Conservation (phyloP, 2,329 filamentous ascomycete genomes). For the Penicillium glabrum region DNA sequence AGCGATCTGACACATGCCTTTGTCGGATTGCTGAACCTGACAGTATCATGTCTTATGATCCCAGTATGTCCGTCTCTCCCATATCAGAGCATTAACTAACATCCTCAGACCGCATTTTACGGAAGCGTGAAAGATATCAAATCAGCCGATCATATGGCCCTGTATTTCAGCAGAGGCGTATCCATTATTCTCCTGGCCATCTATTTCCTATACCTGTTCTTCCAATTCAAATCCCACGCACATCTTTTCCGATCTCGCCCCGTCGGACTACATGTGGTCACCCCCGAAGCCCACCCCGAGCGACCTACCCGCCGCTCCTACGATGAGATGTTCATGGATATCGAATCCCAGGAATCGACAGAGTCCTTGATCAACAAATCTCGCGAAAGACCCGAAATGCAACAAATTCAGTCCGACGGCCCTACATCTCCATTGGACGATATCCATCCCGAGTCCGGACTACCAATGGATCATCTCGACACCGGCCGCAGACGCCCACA, state of each 20-base stretch:
- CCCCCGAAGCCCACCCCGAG: constrained; percentile 55
- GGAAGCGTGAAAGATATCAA: constrained; percentile 71
- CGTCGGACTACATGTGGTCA: constrained; percentile 70
- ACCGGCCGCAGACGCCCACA: neutral
- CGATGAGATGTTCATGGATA: constrained; percentile 19
- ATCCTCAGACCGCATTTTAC: constrained; percentile 71
- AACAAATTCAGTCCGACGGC: constrained; percentile 6
- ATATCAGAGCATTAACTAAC: constrained; percentile 28
- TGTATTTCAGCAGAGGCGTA: constrained; percentile 11
- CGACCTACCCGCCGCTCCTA: neutral
- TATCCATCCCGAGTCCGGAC: constrained; percentile 1
- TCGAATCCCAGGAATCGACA: constrained; percentile 4
- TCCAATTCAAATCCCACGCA: constrained; percentile 8
- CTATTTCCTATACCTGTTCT: constrained; percentile 12
- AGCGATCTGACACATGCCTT: constrained; percentile 91
- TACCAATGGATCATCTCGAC: constrained; percentile 4
- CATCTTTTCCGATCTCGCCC: constrained; percentile 20
- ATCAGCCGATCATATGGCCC: constrained; percentile 35
- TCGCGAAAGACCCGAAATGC: constrained; percentile 9
- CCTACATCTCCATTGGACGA: constrained; percentile 1
- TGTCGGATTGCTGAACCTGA: constrained; percentile 80
- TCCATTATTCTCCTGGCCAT: constrained; percentile 10
- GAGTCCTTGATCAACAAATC: constrained; percentile 2
- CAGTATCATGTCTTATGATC: constrained; percentile 82
- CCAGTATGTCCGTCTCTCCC: constrained; percentile 55